Evolutionary conservation across 352 stramenopile species (phyloP), one percentile per base, ranked within the genome.

Genomic region (Phytopythium aichiense): DNA sequence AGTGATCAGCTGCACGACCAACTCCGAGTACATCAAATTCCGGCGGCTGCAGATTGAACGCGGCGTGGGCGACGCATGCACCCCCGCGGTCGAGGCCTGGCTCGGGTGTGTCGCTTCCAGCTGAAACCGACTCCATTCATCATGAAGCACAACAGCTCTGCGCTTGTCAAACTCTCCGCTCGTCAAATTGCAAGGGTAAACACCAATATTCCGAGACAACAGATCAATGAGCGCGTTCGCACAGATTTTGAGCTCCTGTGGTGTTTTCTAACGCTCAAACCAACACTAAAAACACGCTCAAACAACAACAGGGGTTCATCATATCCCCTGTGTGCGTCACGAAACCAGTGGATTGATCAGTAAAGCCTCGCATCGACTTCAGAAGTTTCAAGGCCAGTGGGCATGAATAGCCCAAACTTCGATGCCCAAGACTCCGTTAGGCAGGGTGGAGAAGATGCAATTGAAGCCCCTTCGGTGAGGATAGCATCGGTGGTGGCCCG

Each of bases 1-100:
- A 59, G 65, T 81, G 5, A 66, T 81, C 18, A 61, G 64, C 37
- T 83, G 74, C 40, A 57, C 71, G 15, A 68, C 70, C 11, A 54
- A 67, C 12, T 11, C 49, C n/a, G 46, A 59, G 1, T 76, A 76
- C 50, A 74, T 72, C 15, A 57, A 40, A 4, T 70, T 74, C 63
- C 68, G 69, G 3, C 54, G 65, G 33, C 54, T 74, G 45, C 64
- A 80, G 56, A 79, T 80, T 56, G 42, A 65, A 31, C 63, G 58
- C 4, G 58, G 68, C 16, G 63, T 76, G 23, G 71, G 74, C 3
- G 35, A 63, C 12, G 58, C 63, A 18, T 78, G 74, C 53, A 63
- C 70, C 15, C 60, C 64, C 18, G 53, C 38, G 9, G 61, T 77
- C 6, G 74, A 83, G 46, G 52, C 67, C 12, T 83, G 67, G 69